Evolutionary conservation across 352 stramenopile species (phyloP).

Genomic region (Globisporangium mamillatum): DNA sequence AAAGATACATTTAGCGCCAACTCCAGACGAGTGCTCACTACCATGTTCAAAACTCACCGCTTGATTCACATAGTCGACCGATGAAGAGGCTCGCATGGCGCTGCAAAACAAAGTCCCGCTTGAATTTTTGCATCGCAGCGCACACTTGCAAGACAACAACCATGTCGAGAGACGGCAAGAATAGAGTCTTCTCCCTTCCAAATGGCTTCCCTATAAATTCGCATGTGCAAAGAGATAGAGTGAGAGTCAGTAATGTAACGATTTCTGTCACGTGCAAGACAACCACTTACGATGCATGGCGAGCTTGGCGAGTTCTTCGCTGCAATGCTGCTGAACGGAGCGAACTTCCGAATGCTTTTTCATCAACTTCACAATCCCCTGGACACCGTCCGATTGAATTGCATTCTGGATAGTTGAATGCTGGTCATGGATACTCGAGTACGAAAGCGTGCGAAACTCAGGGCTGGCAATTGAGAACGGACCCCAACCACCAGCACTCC

Average conservation of each 20-base stretch:
- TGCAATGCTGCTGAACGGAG: conserved; percentile 34
- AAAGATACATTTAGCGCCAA: too few relatives aligned
- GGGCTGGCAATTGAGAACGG: conserved; percentile 42
- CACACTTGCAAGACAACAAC: conserved; percentile 26
- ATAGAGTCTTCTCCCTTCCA: conserved; percentile 6
- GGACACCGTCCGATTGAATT: conserved; percentile 16
- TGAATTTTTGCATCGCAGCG: conserved; percentile 50
- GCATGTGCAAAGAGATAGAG: neutral
- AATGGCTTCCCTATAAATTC: neutral
- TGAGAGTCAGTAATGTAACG: neutral
- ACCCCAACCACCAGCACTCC: conserved; percentile 60
- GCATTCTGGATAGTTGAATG: conserved; percentile 31
- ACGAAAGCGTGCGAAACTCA: conserved; percentile 41
- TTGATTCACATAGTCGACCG: conserved; percentile 35
- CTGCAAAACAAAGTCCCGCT: conserved; percentile 38
- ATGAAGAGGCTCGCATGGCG: conserved; percentile 37
- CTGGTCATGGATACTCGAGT: conserved; percentile 26
- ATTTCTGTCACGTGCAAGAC: neutral
- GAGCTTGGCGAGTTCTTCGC: conserved; percentile 43
- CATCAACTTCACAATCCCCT: conserved; percentile 43
- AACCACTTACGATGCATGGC: conserved; percentile 28
- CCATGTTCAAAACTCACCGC: conserved; percentile 15
- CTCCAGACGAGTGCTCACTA: too few relatives aligned
- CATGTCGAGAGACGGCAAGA: conserved; percentile 25
- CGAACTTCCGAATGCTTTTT: conserved; percentile 29